Evolutionary conservation across 78 protist species (phyloP).

Genomic region (Guillardia theta): DNA sequence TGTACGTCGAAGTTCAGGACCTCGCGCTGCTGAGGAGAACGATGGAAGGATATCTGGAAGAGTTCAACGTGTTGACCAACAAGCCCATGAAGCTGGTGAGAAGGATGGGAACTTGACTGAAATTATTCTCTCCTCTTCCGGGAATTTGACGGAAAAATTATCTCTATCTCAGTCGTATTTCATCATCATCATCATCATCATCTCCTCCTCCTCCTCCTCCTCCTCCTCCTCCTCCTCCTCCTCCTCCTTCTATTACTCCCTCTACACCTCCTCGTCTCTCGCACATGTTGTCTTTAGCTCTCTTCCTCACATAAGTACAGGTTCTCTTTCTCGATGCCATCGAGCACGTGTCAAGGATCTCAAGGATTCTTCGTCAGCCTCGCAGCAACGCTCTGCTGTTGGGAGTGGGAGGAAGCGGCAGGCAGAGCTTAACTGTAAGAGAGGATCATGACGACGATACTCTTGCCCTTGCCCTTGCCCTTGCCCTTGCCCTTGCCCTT

Average conservation of each 20-base stretch:
- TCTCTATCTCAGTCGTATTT: too few species aligned
- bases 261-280: too few species aligned
- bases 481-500: background rate
- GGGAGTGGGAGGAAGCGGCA: slow-evolving; percentile 95
- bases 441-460: too few species aligned
- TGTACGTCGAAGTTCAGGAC: slow-evolving; percentile 63
- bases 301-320: too few species aligned
- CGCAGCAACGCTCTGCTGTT: slow-evolving; percentile 87
- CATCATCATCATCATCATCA: too few species aligned
- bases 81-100: slow-evolving; percentile 29
- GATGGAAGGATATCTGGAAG: slow-evolving; percentile 69
- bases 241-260: too few species aligned
- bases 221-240: too few species aligned
- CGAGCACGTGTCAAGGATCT: slow-evolving; percentile 81
- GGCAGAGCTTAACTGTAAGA: slow-evolving; percentile 79
- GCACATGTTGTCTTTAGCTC: too few species aligned
- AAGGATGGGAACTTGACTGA: too few species aligned
- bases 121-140: too few species aligned
- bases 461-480: background rate
- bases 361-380: slow-evolving; percentile 80
- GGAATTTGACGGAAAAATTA: too few species aligned
- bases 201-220: too few species aligned
- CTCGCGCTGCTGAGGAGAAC: background rate
- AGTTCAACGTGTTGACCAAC: slow-evolving; percentile 62
- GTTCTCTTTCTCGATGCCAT: slow-evolving; percentile 83